Evolutionary conservation across 192 early-diverging fungal species (phyloP).

Genomic region (Dissophora globulifera): DNA sequence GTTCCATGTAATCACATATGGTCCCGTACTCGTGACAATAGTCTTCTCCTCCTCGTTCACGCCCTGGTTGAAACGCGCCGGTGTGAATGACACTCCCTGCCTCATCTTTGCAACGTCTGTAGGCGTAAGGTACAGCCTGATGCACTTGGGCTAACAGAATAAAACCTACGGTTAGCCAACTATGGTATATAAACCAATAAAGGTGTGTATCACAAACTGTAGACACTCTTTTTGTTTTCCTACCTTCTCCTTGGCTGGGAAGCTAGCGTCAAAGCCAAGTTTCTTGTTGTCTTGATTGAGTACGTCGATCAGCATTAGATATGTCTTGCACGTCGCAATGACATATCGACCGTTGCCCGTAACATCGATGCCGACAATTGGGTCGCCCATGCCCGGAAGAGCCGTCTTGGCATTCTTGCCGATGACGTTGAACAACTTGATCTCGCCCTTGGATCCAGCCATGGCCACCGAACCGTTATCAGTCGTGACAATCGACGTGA

Average conservation of each 20-base stretch:
- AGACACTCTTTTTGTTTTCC: no score
- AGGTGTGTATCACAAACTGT: no score
- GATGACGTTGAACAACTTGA: slow-evolving; percentile 84
- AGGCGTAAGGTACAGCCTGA: slow-evolving; percentile 83
- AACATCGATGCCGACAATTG: slow-evolving; percentile 90
- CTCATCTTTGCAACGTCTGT: slow-evolving; percentile 90
- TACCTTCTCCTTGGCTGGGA: slow-evolving; percentile 73
- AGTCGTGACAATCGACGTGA: slow-evolving; percentile 80
- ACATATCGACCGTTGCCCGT: slow-evolving; percentile 87
- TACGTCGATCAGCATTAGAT: slow-evolving; percentile 85
- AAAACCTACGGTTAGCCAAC: no score
- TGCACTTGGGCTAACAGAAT: slow-evolving; percentile 63
- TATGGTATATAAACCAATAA: no score
- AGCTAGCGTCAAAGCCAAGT: slow-evolving; percentile 78
- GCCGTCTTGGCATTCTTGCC: slow-evolving; percentile 86
- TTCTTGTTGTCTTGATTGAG: slow-evolving; percentile 57
- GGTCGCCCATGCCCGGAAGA: slow-evolving; percentile 88
- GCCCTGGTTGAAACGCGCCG: slow-evolving; percentile 89
- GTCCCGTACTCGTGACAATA: slow-evolving; percentile 92
- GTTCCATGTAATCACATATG: slow-evolving; percentile 93
- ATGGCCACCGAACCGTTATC: slow-evolving; percentile 84
- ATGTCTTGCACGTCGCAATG: slow-evolving; percentile 88
- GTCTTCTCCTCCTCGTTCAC: slow-evolving; percentile 74
- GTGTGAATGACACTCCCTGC: slow-evolving; percentile 73
- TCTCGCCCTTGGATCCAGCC: slow-evolving; percentile 86